Conservation (phyloP, 805 yeast genomes). For the Diddensiella transvaalensis region DNA sequence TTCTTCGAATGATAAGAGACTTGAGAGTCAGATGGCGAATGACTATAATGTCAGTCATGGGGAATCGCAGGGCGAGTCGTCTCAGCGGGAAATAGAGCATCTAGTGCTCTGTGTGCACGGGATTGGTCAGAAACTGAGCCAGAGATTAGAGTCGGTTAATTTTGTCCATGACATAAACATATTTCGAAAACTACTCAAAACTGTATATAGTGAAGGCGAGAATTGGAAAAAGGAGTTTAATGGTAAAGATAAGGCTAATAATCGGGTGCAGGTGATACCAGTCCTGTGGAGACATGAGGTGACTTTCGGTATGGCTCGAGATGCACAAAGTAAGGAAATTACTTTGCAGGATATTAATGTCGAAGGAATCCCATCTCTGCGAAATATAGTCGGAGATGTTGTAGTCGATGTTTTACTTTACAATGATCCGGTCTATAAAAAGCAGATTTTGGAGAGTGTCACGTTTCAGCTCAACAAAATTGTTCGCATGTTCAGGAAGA, state of each 20-base stretch:
- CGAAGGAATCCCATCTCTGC: conserved; percentile 65
- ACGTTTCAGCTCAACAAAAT: conserved; percentile 59
- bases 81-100: conserved; percentile 47
- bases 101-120: conserved; percentile 91
- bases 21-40: conserved; percentile 27
- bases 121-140: conserved; percentile 84
- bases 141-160: conserved; percentile 72
- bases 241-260: conserved; percentile 1
- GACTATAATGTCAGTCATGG: conserved; percentile 22
- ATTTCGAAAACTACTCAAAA: conserved; percentile 34
- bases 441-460: conserved; percentile 61
- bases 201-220: conserved; percentile 11
- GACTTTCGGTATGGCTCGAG: conserved; percentile 24
- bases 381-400: conserved; percentile 81
- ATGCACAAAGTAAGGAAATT: conserved; percentile 7
- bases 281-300: conserved; percentile 82
- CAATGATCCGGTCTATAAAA: conserved; percentile 65
- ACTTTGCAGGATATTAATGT: conserved; percentile 66
- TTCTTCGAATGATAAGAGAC: conserved; percentile 1
- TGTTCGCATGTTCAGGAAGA: conserved; percentile 64
- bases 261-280: conserved; percentile 74
- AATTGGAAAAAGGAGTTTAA: conserved; percentile 1
- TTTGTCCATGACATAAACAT: conserved; percentile 80
- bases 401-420: conserved; percentile 74
- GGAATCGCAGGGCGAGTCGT: background rate